Base-by-base conservation (phyloP, 345 rosid genomes). In the Rhizophora apiculata region DNA sequence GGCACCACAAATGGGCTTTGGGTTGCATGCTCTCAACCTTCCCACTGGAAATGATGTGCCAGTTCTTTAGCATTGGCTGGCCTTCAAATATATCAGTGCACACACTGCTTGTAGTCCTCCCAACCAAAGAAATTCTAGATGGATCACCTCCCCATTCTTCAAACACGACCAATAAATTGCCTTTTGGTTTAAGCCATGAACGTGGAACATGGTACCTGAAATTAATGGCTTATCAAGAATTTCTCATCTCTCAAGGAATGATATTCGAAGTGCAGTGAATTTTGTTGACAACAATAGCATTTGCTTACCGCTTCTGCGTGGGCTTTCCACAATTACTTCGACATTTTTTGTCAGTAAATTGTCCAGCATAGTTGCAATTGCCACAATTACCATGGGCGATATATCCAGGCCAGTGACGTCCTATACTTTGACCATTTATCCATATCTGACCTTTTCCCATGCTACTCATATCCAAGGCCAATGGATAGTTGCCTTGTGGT, bases 341-440 rank as follows among this genome's bases (percentile, higher is more conserved):
- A 36, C 75, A 72, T 52, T 75, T 75, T 52, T 69, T 70, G 30
- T 75, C 79, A 4, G 36, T 54, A 19, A 64, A 75, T 8, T 69
- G 55, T 64, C 79, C 79, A 6, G 79, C 79, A 58, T 75, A 75
- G 52, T 70, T 53, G 30, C 79, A 75, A 15, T 36, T 29, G 4
- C 63, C 62, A 19, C 79, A 75, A n/a, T 65, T 20, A 6, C 79
- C 79, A 26, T 54, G 65, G 60, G 79, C 79, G 27, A 32, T 62
- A 52, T 68, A 71, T 32, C 22, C 80, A 19, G 72, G 72, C 72
- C 68, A 87, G 64, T 93, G 87, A 24, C 98, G 88, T 67, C 98
- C 98, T n/a, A 93, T 83, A 73, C 86, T 90, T 71, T 74, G 79
- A 59, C 98, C 96, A 34, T 93, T 93, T 51, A 93, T 82, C 98